These are phyloP conservation scores for Neurospora sp. DNA, from an alignment of 495 filamentous ascomycete genomes.

Conservation along the genomic window DNA sequence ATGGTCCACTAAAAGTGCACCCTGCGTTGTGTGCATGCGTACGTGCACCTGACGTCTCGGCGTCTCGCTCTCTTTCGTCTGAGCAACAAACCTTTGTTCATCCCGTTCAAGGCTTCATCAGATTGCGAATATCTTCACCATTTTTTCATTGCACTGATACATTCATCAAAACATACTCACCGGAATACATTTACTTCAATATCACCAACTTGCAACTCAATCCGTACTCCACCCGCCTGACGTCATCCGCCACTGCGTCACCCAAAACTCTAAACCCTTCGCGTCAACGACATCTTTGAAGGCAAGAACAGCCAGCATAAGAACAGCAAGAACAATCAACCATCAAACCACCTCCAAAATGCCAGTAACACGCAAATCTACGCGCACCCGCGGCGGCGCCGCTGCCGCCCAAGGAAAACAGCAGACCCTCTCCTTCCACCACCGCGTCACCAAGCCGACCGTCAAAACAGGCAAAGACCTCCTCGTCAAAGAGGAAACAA, in stretches of 20 bases:
- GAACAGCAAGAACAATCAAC: background rate
- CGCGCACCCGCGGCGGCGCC: conserved; percentile 33
- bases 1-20: background rate
- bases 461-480: conserved; percentile 41
- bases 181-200: background rate
- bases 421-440: conserved; percentile 65
- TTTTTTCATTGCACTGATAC: background rate
- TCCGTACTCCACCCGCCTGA: conserved; percentile 2
- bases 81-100: background rate
- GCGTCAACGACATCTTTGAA: background rate
- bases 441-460: conserved; percentile 63
- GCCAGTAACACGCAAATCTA: conserved; percentile 57
- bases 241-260: conserved; percentile 9
- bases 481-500: conserved; percentile 21
- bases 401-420: conserved; percentile 32
- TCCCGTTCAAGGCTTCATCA: background rate
- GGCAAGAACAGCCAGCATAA: background rate
- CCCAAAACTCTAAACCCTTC: background rate
- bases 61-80: background rate
- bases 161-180: background rate
- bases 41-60: background rate
- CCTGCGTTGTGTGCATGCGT: background rate
- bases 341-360: conserved; percentile 32
- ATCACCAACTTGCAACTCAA: background rate
- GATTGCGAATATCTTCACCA: background rate